These are phyloP conservation scores for Croton setiger DNA, from an alignment of 441 rosid genomes.

Conservation along the genomic window DNA sequence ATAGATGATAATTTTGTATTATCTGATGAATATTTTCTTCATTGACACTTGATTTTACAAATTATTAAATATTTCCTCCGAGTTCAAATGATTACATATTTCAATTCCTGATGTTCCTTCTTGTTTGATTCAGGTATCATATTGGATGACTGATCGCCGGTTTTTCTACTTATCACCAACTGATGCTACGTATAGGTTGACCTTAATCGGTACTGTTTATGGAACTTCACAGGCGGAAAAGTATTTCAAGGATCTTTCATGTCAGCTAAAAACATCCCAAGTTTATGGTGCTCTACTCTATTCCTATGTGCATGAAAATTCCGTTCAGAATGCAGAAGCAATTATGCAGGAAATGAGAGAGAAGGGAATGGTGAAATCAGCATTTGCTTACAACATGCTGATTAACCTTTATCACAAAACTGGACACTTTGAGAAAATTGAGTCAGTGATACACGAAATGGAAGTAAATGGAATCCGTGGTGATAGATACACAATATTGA, in stretches of 20 bases:
- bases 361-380: conserved; percentile 14
- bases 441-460: conserved; percentile 36
- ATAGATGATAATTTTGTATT: too few species aligned
- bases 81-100: too few species aligned
- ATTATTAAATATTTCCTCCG: too few species aligned
- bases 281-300: conserved; percentile 35
- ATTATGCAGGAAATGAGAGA: conserved; percentile 34
- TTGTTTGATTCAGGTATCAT: conserved; percentile 21
- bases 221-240: conserved; percentile 24
- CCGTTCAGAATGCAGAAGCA: conserved; percentile 32
- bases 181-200: conserved; percentile 23
- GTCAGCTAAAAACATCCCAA: conserved; percentile 7
- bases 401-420: conserved; percentile 27
- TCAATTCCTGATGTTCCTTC: neutral
- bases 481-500: conserved; percentile 18
- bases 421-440: conserved; percentile 28
- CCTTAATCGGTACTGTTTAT: conserved; percentile 22
- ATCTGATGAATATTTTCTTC: too few species aligned
- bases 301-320: conserved; percentile 19
- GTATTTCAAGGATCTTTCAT: conserved; percentile 22
- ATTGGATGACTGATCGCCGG: conserved; percentile 26
- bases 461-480: conserved; percentile 19
- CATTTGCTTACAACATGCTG: conserved; percentile 30
- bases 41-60: too few species aligned
- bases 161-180: neutral